phyloP scores from a whole-genome alignment of 495 filamentous ascomycete species.

The Neurospora tetrasperma region DNA sequence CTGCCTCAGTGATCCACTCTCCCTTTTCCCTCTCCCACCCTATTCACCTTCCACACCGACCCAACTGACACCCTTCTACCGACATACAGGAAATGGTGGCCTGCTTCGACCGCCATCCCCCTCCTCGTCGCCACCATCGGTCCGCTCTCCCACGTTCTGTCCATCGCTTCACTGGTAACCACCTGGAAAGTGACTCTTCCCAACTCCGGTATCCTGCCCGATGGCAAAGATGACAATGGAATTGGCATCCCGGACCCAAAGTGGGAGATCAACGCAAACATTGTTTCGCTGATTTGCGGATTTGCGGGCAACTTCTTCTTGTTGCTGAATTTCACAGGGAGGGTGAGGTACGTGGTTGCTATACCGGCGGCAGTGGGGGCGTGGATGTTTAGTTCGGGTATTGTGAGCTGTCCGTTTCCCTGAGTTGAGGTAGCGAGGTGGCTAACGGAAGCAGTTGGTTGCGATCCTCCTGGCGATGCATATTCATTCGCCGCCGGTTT shows the following conservation, averaged over 20 bases:
- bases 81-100: constrained; percentile 49
- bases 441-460: constrained; percentile 37
- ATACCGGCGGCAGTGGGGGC: constrained; percentile 56
- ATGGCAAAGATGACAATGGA: constrained; percentile 39
- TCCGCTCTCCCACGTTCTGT: constrained; percentile 65
- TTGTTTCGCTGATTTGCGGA: constrained; percentile 52
- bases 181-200: constrained; percentile 46
- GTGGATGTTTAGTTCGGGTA: constrained; percentile 56
- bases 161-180: constrained; percentile 61
- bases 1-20: constrained; percentile 19
- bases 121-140: constrained; percentile 62
- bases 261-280: constrained; percentile 52
- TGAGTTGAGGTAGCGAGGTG: neutral
- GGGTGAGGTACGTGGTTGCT: constrained; percentile 65
- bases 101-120: constrained; percentile 67
- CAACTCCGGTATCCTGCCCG: constrained; percentile 28
- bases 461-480: constrained; percentile 51
- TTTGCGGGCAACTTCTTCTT: constrained; percentile 62
- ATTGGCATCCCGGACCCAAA: constrained; percentile 41
- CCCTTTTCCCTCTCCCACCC: neutral
- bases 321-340: constrained; percentile 66
- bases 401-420: constrained; percentile 38
- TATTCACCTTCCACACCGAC: neutral
- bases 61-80: neutral
- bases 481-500: constrained; percentile 47